Base-by-base conservation (phyloP, 2,329 filamentous ascomycete species). In the Fusarium pseudonygamai region DNA sequence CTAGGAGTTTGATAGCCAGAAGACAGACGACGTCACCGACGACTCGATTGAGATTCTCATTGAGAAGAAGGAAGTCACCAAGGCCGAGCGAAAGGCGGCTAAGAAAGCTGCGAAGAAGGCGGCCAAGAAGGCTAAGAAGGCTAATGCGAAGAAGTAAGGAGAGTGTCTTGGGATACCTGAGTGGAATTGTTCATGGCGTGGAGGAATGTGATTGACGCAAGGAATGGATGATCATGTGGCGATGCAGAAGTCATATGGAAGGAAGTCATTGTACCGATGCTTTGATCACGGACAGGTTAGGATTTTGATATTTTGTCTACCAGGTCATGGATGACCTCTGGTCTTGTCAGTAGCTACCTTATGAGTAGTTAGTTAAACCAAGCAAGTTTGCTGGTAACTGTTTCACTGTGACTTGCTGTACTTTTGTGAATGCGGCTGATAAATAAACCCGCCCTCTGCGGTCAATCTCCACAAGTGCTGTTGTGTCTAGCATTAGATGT, bases 61-160 rank as follows among this genome's bases (percentile, higher is more conserved):
- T 5, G 3, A 50, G 0, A 14, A 12, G 0, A 32, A 32, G 28
- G 47, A 24, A 1, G 5, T 6, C 1, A 10, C 22, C 12, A 55
- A 39, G 24, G 34, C 10, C 10, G 34, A 26, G 0, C 24, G 18
- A 26, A 39, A 55, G 24, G n/a, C 28, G 24, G 15, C 16, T 2
- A 39, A 53, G 50, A 37, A 53, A 4, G n/a, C 30, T 2, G 32
- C 34, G 0, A 39, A 39, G 36, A 30, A 40, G 26, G 16, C 22
- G 10, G 34, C 34, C 2, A 46, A 46, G 43, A 46, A 46, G 37
- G 30, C 47, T 2, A 43, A 43, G n/a, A 50, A 50, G 30, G 22
- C 30, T 3, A 37, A 28, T 0, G 34, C 34, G 6, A 32, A 56
- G 52, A 42, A 32, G 26, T 42, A 14, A n/a, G 8, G 37, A 24